These are phyloP conservation scores for Trichoderma cornu-damae DNA, from an alignment of 2,329 filamentous ascomycete genomes.

Conservation along the genomic window DNA sequence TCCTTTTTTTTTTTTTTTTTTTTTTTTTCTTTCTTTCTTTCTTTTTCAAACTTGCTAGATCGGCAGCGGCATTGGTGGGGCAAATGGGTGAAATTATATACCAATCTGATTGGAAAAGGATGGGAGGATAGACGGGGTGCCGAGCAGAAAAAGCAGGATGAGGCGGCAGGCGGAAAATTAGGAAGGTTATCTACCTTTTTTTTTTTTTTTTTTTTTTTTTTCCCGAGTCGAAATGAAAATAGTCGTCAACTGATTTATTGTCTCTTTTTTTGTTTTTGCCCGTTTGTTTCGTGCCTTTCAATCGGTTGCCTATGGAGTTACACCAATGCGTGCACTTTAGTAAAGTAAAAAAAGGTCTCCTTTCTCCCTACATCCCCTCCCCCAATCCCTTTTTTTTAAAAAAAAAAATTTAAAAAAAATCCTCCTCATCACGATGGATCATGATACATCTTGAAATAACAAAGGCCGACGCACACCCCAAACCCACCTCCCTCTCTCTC, in stretches of 20 bases:
- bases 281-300: too few species aligned
- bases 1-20: not conserved
- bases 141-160: not conserved
- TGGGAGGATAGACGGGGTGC: not conserved
- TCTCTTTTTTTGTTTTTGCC: not conserved
- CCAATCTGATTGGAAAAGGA: slow-evolving; percentile 1
- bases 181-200: not conserved
- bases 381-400: slow-evolving; percentile 1
- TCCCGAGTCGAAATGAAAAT: not conserved
- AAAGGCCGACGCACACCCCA: slow-evolving; percentile 23
- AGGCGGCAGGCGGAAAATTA: not conserved
- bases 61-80: not conserved
- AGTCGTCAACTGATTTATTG: not conserved
- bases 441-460: slow-evolving; percentile 21
- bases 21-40: not conserved
- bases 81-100: slow-evolving; percentile 1
- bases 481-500: not conserved
- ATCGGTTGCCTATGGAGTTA: too few species aligned
- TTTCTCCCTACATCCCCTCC: not conserved
- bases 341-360: not conserved
- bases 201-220: not conserved
- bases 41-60: not conserved
- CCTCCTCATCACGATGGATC: slow-evolving; percentile 1
- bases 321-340: not conserved
- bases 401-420: too few species aligned